phyloP scores from a whole-genome alignment of 73 alveolate genomes.

The Tetrahymena elliotti region DNA sequence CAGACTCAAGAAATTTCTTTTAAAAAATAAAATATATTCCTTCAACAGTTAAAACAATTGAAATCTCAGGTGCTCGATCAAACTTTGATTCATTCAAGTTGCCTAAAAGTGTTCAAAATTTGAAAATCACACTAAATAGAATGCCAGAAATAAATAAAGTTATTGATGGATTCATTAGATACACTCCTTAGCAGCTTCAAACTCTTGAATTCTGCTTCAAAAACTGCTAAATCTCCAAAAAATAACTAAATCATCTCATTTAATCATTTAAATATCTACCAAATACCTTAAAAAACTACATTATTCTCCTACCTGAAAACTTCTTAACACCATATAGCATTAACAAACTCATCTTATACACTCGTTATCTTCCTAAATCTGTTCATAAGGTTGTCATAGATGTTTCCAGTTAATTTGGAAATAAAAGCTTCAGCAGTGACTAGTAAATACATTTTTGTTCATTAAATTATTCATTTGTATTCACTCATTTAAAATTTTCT shows the following conservation, averaged over 20 bases:
- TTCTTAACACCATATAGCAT: neutral
- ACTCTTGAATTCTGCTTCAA: neutral
- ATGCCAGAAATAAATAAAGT: neutral
- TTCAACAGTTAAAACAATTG: neutral
- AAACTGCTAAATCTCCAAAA: neutral
- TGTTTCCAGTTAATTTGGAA: neutral
- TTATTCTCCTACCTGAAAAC: neutral
- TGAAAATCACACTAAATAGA: neutral
- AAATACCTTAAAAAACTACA: neutral
- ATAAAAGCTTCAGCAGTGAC: neutral
- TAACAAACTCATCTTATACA: neutral
- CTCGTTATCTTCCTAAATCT: neutral
- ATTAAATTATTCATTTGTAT: too few relatives aligned
- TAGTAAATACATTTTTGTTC: neutral
- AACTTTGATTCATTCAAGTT: neutral
- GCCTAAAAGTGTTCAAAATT: neutral
- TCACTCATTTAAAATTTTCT: too few relatives aligned
- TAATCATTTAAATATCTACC: neutral
- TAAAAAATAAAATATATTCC: neutral
- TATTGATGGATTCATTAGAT: neutral
- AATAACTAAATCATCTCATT: neutral
- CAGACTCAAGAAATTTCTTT: neutral
- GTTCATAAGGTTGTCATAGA: neutral
- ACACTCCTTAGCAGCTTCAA: neutral
- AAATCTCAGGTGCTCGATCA: neutral